These are phyloP conservation scores for Sporobolomyces phaffii DNA, from an alignment of 768 basidiomycete species.

Conservation along the genomic window DNA sequence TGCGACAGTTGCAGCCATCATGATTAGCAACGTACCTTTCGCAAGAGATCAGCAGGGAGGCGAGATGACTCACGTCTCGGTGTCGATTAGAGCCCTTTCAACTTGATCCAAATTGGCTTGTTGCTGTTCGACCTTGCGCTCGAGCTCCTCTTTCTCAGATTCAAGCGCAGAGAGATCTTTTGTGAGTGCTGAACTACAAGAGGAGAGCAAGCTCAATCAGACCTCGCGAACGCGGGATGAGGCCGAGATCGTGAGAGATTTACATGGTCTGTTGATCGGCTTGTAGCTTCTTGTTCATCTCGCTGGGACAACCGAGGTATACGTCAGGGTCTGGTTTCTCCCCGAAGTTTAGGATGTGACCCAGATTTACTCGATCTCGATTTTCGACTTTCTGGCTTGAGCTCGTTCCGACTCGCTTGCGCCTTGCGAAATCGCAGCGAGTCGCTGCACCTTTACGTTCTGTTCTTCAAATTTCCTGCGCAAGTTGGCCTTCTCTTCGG, in stretches of 20 bases:
- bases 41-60: not conserved
- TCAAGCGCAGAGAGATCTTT: not conserved
- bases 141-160: not conserved
- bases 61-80: not conserved
- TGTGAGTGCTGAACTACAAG: not conserved
- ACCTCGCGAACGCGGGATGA: not conserved
- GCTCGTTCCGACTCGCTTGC: not conserved
- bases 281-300: not conserved
- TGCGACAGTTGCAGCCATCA: no score
- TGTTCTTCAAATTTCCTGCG: not conserved
- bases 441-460: not conserved
- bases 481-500: not conserved
- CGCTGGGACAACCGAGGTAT: not conserved
- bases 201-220: not conserved
- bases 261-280: conserved; percentile 1
- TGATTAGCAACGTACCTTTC: no score
- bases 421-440: no score
- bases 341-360: no score
- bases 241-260: no score
- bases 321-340: no score
- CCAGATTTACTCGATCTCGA: no score
- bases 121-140: not conserved
- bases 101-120: not conserved
- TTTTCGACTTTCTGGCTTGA: not conserved
- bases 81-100: not conserved